Evolutionary conservation across 805 yeast genomes (phyloP).

Genomic region (Brettanomyces nanus): DNA sequence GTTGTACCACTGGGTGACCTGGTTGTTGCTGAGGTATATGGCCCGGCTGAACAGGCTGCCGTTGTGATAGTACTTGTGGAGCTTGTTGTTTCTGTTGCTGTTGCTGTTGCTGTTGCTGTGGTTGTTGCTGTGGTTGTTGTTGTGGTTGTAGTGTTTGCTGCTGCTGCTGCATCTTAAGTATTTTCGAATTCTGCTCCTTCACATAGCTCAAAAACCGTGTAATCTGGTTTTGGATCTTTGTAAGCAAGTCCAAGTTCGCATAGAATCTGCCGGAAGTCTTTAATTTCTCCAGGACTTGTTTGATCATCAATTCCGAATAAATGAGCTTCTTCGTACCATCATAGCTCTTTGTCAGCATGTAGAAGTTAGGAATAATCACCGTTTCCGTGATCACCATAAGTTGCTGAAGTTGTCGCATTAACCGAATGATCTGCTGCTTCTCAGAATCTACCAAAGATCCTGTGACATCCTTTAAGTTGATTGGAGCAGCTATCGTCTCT

Average conservation of each 20-base stretch:
- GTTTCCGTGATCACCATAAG: slow-evolving; percentile 65
- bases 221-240: slow-evolving; percentile 62
- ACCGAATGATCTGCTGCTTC: slow-evolving; percentile 49
- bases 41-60: background rate
- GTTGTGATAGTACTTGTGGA: too few relatives aligned
- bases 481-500: slow-evolving; percentile 61
- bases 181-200: slow-evolving; percentile 39
- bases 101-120: slow-evolving; percentile 4
- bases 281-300: slow-evolving; percentile 64
- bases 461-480: slow-evolving; percentile 60
- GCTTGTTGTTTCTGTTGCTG: slow-evolving; percentile 10
- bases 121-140: slow-evolving; percentile 14
- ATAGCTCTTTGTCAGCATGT: slow-evolving; percentile 61
- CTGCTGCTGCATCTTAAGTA: slow-evolving; percentile 22
- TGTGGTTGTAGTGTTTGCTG: slow-evolving; percentile 10
- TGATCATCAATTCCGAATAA: slow-evolving; percentile 72
- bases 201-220: slow-evolving; percentile 70
- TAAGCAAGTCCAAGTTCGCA: slow-evolving; percentile 66
- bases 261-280: slow-evolving; percentile 42
- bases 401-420: slow-evolving; percentile 46
- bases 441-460: slow-evolving; percentile 53
- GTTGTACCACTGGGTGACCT: too few relatives aligned
- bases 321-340: slow-evolving; percentile 71
- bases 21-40: too few relatives aligned
- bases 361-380: slow-evolving; percentile 64